phyloP scores from a whole-genome alignment of 225 moss, liverwort and hornwort genomes.

The Polytrichum formosum region DNA sequence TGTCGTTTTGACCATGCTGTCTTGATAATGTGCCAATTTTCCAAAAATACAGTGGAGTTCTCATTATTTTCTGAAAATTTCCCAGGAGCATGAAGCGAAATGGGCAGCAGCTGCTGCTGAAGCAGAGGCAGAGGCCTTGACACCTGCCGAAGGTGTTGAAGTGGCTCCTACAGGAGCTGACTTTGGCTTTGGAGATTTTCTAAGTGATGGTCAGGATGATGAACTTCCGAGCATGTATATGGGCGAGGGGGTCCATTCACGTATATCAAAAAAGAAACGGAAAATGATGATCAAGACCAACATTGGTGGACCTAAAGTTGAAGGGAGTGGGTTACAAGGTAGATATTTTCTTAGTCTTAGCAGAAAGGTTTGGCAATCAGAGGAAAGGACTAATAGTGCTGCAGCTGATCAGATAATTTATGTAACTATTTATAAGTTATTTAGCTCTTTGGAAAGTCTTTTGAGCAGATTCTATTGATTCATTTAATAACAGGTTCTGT shows the following conservation, averaged over 20 bases:
- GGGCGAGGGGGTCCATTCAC: constrained; percentile 30
- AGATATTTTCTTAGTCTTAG: background rate
- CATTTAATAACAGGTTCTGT: background rate
- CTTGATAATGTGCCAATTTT: too few relatives aligned
- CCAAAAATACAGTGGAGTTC: too few relatives aligned
- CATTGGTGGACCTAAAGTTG: constrained; percentile 35
- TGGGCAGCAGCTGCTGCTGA: constrained; percentile 45
- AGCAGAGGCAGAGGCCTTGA: constrained; percentile 56
- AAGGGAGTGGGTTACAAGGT: constrained; percentile 35
- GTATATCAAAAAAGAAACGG: constrained; percentile 75
- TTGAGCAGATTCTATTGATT: background rate
- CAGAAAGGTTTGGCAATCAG: background rate
- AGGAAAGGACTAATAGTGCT: background rate
- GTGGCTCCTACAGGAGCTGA: constrained; percentile 18
- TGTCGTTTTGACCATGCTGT: too few relatives aligned
- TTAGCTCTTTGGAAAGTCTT: too few relatives aligned
- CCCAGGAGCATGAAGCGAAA: constrained; percentile 68
- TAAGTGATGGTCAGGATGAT: constrained; percentile 38
- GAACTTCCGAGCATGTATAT: constrained; percentile 50
- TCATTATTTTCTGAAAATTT: too few relatives aligned
- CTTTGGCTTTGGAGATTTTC: constrained; percentile 30
- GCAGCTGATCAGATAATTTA: too few relatives aligned
- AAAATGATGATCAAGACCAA: constrained; percentile 67
- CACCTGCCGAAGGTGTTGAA: constrained; percentile 47
- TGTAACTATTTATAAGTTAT: too few relatives aligned